Percentiles rank a stretch among this genome's conserved stretches.
Evolutionary conservation across 352 stramenopile genomes (phyloP).

Genomic region (Pythium phragmitis): DNA sequence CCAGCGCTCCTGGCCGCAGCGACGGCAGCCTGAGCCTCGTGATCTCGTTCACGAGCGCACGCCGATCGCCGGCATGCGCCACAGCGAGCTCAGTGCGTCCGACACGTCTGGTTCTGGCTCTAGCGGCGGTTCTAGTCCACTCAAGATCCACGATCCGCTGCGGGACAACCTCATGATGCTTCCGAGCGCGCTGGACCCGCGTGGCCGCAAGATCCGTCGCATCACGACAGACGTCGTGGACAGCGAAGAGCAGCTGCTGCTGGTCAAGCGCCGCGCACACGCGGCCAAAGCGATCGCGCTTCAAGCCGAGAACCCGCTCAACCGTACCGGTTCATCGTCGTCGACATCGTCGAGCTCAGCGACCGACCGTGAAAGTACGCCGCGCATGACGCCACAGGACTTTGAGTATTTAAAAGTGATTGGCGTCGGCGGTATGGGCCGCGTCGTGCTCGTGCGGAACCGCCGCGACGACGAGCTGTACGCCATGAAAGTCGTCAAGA

Average conservation of each 20-base stretch:
- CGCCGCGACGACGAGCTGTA: conserved; percentile 54
- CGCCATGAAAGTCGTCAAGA: conserved; percentile 81
- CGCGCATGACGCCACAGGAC: conserved; percentile 44
- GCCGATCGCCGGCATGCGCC: conserved; percentile 14
- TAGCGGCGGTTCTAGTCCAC: conserved; percentile 4
- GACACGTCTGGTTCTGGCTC: conserved; percentile 11
- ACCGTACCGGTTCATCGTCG: not conserved
- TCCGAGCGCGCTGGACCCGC: conserved; percentile 51
- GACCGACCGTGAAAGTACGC: not conserved
- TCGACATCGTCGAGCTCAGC: not conserved
- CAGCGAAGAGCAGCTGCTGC: conserved; percentile 47
- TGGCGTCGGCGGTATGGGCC: conserved; percentile 84
- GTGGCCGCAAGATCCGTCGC: conserved; percentile 48
- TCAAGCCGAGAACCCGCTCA: conserved; percentile 24
- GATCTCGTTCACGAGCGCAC: conserved; percentile 19
- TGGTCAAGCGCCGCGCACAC: conserved; percentile 53
- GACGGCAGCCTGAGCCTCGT: not conserved
- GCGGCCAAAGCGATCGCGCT: conserved; percentile 87
- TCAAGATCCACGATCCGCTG: conserved; percentile 29
- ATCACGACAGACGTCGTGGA: conserved; percentile 52
- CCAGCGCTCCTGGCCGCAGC: conserved; percentile 14
- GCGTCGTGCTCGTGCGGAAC: conserved; percentile 76
- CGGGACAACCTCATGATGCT: conserved; percentile 50
- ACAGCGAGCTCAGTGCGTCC: conserved; percentile 23
- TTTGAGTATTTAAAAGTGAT: conserved; percentile 90